A percentile compares a stretch with the other conserved stretches of the same genome.
Evolutionary conservation across 169 alveolate species (phyloP).

Genomic region (Eimeria falciformis): DNA sequence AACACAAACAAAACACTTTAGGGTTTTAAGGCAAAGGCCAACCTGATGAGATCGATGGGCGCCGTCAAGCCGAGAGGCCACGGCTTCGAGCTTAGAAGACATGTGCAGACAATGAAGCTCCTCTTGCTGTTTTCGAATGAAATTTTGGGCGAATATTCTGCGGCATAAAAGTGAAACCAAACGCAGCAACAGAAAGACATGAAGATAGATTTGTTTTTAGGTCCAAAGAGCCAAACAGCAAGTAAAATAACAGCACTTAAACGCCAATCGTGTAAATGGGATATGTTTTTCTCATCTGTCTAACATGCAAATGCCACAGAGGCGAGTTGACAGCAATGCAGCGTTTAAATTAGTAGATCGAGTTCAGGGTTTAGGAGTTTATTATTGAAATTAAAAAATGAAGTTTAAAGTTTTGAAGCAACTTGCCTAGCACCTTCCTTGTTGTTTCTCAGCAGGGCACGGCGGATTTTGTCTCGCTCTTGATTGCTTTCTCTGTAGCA

Average conservation of each 20-base stretch:
- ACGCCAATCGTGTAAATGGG: background rate
- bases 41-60: conserved; percentile 85
- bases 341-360: background rate
- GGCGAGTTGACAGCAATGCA: background rate
- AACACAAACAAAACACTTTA: too few species aligned
- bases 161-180: background rate
- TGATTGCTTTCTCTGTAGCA: conserved; percentile 79
- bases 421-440: conserved; percentile 83
- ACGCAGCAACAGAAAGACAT: background rate
- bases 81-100: conserved; percentile 87
- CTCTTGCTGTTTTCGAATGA: conserved; percentile 87
- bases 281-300: background rate
- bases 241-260: background rate
- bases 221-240: background rate
- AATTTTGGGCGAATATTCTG: conserved; percentile 87
- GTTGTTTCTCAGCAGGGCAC: conserved; percentile 84
- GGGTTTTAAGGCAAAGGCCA: background rate
- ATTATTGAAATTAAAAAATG: too few species aligned
- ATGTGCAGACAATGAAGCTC: conserved; percentile 82
- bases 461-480: conserved; percentile 78
- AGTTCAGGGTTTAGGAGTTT: conserved; percentile 13
- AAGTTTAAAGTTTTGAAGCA: background rate
- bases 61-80: conserved; percentile 84
- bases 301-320: background rate
- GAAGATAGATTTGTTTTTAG: too few species aligned